Base-by-base conservation (phyloP, 352 stramenopile genomes). In the Globisporangium okanoganense region DNA sequence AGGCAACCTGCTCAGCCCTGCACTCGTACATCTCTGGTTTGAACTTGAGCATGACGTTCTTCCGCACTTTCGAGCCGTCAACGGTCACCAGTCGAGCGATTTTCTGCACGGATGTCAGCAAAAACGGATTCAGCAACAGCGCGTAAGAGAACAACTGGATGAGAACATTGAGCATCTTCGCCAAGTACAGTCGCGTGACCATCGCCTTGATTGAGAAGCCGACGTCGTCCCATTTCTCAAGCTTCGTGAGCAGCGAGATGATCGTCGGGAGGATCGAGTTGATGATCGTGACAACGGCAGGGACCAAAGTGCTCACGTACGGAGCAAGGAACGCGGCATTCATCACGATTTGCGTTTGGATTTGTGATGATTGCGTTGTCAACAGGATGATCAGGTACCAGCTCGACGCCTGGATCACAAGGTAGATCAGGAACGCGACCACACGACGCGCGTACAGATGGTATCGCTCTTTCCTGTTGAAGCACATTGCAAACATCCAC, bases 191-290 rank as follows among this genome's bases (percentile, higher is more conserved):
- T 1, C 83, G 78, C 25, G 77, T 91, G 36, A 93, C 76, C 79
- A 92, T 90, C 8, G 81, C 78, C 64, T 94, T 92, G 68, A 92
- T 92, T 16, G 78, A 70, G 65, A 93, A 92, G 0, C 82, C 83
- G 18, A 78, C 71, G 61, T 90, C 76, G 53, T 94, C 85, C 82
- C 82, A 94, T 52, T 76, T 79, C 65, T 94, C 85, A 10, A 93
- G 75, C 7, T 56, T 65, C 1, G 83, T 92, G 5, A 94, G 61
- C 5, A 86, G 44, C 8, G 75, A 83, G 8, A 91, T 87, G 12
- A 93, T 69, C 13, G 73, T 71, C 1, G 85, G 85, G 0, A 94
- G 65, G 9, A 84, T 58, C 6, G 79, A 74, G 36, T 94, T 94
- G 65, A 94, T 92, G 29, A 92, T 29, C 2, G 79, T 88, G 25